Base-by-base conservation (phyloP, 208 protist species). In the Leptomonas seymouri region DNA sequence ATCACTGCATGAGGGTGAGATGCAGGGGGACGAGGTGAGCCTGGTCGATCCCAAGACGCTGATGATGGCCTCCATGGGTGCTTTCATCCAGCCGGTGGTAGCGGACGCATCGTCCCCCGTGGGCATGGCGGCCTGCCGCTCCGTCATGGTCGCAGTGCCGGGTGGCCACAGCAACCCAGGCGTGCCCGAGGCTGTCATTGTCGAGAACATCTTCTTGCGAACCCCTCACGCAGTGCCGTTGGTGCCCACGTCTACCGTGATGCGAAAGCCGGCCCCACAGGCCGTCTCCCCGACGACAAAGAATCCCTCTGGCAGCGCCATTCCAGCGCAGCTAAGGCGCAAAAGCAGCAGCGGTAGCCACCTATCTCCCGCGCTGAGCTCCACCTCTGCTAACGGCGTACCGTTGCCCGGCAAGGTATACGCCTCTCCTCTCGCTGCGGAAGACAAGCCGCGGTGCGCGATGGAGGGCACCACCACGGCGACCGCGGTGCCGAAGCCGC, bases 31-130 rank as follows among this genome's bases (percentile, higher is more conserved):
- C 0, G 58, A 59, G 67, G 34, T 42, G 54, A 57, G 31, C 20
- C 11, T 2, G 12, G 58, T 69, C 11, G 63, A 65, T 36, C n/a
- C 63, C 6, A 76, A 5, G 56, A 70, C 71, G 25, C n/a, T 11
- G 31, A 76, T 81, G 56, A 84, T 84, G 72, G 79, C 79, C 0
- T 84, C 79, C 20, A 71, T 84, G 20, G 74, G 73, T 18, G 68
- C 67, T 1, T 78, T 74, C 42, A 66, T 84, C 18, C 51, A 66
- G 16, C 70, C 75, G 0, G 64, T 84, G 5, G 74, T 84, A 1
- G 67, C 69, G 8, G 71, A 78, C 16, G 65, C 75, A 3, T 60
- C 58, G 1, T 76, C 69, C 0, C 68, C 69, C 1, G 36, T 73
- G 0, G 75, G 68, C 0, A 56, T 41, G 51, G 75, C 75, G 0